Evolutionary conservation across 306 rosid genomes (phyloP).

Genomic region (Hylodesmum podocarpum): DNA sequence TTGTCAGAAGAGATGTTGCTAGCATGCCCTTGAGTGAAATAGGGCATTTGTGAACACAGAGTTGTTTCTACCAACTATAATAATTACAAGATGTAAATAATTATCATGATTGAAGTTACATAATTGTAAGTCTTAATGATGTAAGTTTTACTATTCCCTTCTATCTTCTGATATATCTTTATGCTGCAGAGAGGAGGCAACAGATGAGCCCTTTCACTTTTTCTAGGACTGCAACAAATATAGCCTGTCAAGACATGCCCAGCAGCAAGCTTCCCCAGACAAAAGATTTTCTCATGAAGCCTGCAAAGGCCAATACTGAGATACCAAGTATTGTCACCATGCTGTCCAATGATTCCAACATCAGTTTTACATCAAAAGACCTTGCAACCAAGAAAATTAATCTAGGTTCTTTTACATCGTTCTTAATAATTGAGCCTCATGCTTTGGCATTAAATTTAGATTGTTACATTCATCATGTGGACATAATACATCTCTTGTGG

Average conservation of each 20-base stretch:
- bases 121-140: not conserved
- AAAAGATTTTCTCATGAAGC: slow-evolving; percentile 48
- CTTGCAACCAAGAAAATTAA: slow-evolving; percentile 37
- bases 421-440: not conserved
- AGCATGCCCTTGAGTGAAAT: not conserved
- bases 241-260: slow-evolving; percentile 38
- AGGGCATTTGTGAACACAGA: slow-evolving; percentile 1
- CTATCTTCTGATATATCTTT: slow-evolving; percentile 11
- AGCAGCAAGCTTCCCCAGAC: slow-evolving; percentile 40
- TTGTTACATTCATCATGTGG: not conserved
- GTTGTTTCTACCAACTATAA: not conserved
- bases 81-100: not conserved
- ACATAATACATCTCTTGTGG: not conserved
- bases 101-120: not conserved
- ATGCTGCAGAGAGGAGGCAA: slow-evolving; percentile 48
- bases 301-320: slow-evolving; percentile 39
- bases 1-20: not conserved
- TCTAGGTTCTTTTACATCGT: slow-evolving; percentile 38
- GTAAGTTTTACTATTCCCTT: slow-evolving; percentile 2
- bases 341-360: slow-evolving; percentile 39
- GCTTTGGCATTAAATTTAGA: not conserved
- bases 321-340: slow-evolving; percentile 29
- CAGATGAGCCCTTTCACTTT: slow-evolving; percentile 36
- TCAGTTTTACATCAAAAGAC: slow-evolving; percentile 37
- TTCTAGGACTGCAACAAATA: slow-evolving; percentile 39